phyloP scores from a whole-genome alignment of 2,329 filamentous ascomycete genomes.

The Colletotrichum eremochloae region DNA sequence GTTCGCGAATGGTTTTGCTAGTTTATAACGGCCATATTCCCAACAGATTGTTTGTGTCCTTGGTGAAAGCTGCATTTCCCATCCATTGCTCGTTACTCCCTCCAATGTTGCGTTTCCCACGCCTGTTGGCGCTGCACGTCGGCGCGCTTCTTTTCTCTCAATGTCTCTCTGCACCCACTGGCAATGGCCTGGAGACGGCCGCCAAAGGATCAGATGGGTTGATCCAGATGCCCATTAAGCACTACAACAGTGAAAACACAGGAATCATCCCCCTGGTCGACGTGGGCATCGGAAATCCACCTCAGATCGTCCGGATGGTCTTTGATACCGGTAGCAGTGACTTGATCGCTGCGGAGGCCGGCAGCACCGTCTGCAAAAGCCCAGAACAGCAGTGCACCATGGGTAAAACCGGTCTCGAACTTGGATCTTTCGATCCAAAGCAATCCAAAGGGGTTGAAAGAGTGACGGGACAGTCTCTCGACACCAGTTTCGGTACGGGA shows the following conservation, averaged over 20 bases:
- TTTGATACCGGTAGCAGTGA: conserved; percentile 69
- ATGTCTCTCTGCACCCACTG: conserved; percentile 1
- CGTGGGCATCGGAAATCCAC: conserved; percentile 61
- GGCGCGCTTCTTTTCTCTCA: background rate
- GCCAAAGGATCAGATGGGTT: background rate
- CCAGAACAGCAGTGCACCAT: conserved; percentile 2
- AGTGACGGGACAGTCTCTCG: background rate
- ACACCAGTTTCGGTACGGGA: background rate
- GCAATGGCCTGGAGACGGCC: background rate
- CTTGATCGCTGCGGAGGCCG: conserved; percentile 51
- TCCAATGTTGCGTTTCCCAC: background rate
- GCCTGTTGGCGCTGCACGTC: background rate
- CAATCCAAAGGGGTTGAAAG: background rate
- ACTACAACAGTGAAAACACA: background rate
- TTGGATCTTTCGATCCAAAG: background rate
- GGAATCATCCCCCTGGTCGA: conserved; percentile 45
- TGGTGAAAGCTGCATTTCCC: background rate
- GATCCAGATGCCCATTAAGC: background rate
- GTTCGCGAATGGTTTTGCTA: background rate
- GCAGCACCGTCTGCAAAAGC: conserved; percentile 4
- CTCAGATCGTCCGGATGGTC: conserved; percentile 62
- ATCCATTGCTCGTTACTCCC: background rate
- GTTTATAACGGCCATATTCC: background rate
- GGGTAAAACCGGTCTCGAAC: background rate
- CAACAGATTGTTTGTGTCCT: background rate